phyloP scores from a whole-genome alignment of 495 filamentous ascomycete species.

The Talaromyces ruber region DNA sequence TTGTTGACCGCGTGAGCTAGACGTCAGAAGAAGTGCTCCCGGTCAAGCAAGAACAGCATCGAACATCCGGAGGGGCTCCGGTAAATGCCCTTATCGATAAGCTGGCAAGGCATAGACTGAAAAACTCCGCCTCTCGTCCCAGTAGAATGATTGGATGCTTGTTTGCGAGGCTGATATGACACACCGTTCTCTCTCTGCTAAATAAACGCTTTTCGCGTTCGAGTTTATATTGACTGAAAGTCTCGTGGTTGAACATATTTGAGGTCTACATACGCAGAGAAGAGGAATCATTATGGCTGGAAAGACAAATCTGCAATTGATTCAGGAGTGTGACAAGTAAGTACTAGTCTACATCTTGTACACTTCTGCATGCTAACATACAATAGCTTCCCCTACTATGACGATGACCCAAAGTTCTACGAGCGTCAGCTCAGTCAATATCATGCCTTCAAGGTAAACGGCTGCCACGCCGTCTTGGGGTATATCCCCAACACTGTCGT shows the following conservation, averaged over 20 bases:
- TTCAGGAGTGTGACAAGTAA: conserved; percentile 58
- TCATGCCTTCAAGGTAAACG: conserved; percentile 46
- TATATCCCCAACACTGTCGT: conserved; percentile 53
- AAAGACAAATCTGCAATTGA: conserved; percentile 46
- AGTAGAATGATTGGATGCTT: not conserved
- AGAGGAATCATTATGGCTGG: conserved; percentile 15
- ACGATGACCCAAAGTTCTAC: conserved; percentile 44
- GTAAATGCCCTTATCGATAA: not conserved
- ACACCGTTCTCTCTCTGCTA: not conserved
- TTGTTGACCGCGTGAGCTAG: not conserved
- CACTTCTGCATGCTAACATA: conserved; percentile 2
- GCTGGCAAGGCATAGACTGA: not conserved
- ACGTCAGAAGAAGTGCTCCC: not conserved
- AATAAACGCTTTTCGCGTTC: not conserved
- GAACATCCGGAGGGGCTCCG: not conserved
- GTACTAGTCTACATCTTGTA: conserved; percentile 7
- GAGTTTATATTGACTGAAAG: not conserved
- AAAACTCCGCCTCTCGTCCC: not conserved
- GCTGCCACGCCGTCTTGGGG: conserved; percentile 47
- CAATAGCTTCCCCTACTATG: conserved; percentile 59
- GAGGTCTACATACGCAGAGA: not conserved
- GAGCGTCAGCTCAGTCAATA: conserved; percentile 36
- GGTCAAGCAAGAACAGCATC: not conserved
- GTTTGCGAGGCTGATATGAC: not conserved
- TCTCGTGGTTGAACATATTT: not conserved